Evolutionary conservation across 768 basidiomycete genomes (phyloP).

Genomic region (Lentinus brumalis): DNA sequence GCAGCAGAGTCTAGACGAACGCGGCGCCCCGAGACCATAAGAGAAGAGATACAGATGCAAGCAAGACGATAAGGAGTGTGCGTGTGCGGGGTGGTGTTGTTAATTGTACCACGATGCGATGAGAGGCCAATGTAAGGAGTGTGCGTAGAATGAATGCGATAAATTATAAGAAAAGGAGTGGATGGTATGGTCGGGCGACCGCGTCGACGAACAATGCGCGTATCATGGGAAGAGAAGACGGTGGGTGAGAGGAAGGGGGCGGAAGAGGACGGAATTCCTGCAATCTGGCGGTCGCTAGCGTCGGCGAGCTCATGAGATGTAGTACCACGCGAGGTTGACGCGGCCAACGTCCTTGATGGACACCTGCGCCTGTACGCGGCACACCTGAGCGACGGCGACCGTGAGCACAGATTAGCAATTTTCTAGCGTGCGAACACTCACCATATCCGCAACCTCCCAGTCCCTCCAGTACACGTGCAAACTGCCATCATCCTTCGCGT

Average conservation of each 20-base stretch:
- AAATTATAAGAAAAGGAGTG: background rate
- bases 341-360: slow-evolving; percentile 31
- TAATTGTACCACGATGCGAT: background rate
- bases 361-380: slow-evolving; percentile 31
- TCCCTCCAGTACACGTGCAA: slow-evolving; percentile 32
- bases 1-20: background rate
- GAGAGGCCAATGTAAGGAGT: background rate
- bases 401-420: background rate
- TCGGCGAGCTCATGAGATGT: slow-evolving; percentile 19
- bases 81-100: background rate
- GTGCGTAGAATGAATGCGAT: background rate
- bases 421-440: slow-evolving; percentile 10
- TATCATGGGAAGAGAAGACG: background rate
- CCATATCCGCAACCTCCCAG: slow-evolving; percentile 31
- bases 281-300: background rate
- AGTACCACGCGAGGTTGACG: slow-evolving; percentile 31
- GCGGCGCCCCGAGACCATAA: background rate
- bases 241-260: background rate
- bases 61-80: background rate
- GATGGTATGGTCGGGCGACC: background rate
- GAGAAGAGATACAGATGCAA: background rate
- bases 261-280: background rate
- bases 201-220: background rate
- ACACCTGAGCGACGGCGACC: slow-evolving; percentile 20
- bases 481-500: slow-evolving; percentile 27